These are phyloP conservation scores for Colletotrichum viniferum DNA, from an alignment of 2,329 filamentous ascomycete genomes.

Conservation along the genomic window DNA sequence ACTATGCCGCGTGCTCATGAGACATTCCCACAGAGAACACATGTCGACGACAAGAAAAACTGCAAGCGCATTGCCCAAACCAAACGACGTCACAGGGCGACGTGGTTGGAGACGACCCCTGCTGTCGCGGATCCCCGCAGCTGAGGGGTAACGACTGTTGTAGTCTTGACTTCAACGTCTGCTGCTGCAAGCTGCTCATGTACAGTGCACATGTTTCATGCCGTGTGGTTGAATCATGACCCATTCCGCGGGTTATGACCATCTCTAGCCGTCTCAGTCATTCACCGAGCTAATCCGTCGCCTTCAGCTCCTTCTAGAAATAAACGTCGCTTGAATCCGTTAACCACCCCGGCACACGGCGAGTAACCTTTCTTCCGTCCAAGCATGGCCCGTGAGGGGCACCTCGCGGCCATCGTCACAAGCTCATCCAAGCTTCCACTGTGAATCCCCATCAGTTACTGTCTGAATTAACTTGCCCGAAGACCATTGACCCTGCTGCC, in stretches of 20 bases:
- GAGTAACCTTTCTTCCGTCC: background rate
- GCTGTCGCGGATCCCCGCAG: background rate
- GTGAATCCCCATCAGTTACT: background rate
- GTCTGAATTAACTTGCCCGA: background rate
- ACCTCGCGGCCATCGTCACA: background rate
- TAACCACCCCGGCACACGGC: background rate
- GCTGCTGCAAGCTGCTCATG: background rate
- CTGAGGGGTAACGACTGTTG: slow-evolving; percentile 5
- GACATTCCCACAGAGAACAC: background rate
- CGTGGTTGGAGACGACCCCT: background rate
- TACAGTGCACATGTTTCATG: background rate
- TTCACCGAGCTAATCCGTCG: background rate
- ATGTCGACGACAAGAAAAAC: background rate
- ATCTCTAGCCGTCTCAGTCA: background rate
- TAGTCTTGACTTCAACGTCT: background rate
- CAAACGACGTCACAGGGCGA: background rate
- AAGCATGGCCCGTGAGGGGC: background rate
- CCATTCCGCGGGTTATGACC: background rate
- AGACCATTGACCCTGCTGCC: background rate
- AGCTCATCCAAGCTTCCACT: background rate
- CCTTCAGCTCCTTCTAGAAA: background rate
- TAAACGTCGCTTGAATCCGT: background rate
- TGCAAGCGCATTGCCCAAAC: background rate
- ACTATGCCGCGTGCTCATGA: background rate
- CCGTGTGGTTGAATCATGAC: background rate